Conservation (phyloP, 768 basidiomycete genomes). For the Mycena rosella region DNA sequence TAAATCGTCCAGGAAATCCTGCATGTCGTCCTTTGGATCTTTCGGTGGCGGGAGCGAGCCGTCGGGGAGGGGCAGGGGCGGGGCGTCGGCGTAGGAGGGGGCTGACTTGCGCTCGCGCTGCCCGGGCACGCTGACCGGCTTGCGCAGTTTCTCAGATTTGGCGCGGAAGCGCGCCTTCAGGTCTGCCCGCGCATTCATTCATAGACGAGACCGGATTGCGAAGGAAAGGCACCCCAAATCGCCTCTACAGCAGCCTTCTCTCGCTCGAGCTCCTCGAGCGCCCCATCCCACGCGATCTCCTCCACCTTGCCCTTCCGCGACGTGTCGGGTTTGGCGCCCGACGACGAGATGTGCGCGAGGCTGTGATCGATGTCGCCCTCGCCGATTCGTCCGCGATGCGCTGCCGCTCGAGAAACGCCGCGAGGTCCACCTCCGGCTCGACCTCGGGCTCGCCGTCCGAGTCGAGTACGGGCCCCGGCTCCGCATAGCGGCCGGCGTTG, state of each 20-base stretch:
- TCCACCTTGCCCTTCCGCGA: slow-evolving; percentile 75
- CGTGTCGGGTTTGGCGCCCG: slow-evolving; percentile 29
- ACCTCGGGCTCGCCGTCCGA: slow-evolving; percentile 70
- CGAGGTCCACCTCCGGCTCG: slow-evolving; percentile 83
- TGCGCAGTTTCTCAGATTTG: background rate
- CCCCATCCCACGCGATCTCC: slow-evolving; percentile 52
- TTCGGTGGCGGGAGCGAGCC: slow-evolving; percentile 44
- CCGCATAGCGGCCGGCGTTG: no score
- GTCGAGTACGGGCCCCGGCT: no score
- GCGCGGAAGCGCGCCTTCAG: slow-evolving; percentile 15
- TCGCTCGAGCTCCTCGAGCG: slow-evolving; percentile 15
- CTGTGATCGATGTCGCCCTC: slow-evolving; percentile 73
- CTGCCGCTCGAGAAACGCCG: no score
- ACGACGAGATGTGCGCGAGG: slow-evolving; percentile 64
- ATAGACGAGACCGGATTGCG: background rate
- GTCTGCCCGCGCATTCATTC: background rate
- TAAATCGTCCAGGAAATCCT: no score
- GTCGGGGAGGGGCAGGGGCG: slow-evolving; percentile 61
- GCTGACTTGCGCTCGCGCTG: slow-evolving; percentile 1
- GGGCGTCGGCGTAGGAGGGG: slow-evolving; percentile 54
- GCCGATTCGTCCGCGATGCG: no score
- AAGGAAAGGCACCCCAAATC: no score
- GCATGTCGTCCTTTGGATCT: no score
- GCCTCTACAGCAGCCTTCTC: background rate
- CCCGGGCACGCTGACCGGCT: background rate